Evolutionary conservation across 2,329 filamentous ascomycete species (phyloP).

Genomic region (Paecilomyces dactylethromorphus): DNA sequence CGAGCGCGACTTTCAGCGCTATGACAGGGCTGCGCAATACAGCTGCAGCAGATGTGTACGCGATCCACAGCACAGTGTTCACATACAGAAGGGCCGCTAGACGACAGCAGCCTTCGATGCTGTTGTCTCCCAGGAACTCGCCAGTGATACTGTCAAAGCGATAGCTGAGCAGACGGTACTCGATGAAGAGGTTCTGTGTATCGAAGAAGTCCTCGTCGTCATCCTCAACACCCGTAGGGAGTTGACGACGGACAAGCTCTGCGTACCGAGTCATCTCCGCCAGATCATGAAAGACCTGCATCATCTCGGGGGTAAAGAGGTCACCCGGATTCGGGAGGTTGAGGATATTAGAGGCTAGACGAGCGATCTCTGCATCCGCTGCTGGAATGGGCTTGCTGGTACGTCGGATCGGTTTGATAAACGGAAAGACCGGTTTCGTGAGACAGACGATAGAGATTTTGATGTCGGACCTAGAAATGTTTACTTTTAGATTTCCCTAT

Average conservation of each 20-base stretch:
- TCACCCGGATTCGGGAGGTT: not conserved
- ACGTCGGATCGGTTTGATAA: not conserved
- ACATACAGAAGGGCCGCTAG: not conserved
- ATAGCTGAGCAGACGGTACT: not conserved
- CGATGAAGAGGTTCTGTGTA: not conserved
- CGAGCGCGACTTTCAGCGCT: not conserved
- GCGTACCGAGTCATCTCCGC: not conserved
- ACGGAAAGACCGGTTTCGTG: not conserved
- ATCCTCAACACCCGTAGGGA: not conserved
- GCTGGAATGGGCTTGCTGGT: not conserved
- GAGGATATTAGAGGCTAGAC: not conserved
- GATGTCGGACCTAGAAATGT: not conserved
- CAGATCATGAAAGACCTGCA: not conserved
- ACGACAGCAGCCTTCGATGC: not conserved
- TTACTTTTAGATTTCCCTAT: not conserved
- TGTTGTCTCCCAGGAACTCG: not conserved
- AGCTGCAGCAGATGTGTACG: not conserved
- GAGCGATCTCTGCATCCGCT: not conserved
- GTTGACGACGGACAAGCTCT: not conserved
- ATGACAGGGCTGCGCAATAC: not conserved
- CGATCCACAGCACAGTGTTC: not conserved
- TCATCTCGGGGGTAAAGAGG: not conserved
- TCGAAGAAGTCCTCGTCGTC: not conserved
- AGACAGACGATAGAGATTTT: not conserved
- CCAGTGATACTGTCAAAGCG: not conserved